Conservation (phyloP, 345 rosid species). For the thale cress (Arabidopsis thaliana) region DNA sequence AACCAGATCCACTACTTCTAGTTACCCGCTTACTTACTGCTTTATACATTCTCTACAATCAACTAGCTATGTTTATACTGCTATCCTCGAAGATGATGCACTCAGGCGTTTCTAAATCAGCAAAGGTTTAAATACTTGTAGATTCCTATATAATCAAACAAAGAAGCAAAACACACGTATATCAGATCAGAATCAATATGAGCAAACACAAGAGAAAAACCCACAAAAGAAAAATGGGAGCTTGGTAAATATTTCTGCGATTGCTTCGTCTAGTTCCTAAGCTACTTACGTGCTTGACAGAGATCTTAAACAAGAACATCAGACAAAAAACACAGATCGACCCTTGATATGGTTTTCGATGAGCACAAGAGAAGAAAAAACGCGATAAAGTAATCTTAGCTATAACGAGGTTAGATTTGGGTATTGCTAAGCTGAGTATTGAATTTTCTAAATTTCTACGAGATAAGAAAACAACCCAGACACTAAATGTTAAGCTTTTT, state of each 20-base stretch:
- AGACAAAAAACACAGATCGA: slow-evolving; percentile 16
- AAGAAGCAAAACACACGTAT: neutral
- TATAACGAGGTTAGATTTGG: slow-evolving; percentile 13
- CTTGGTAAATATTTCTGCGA: slow-evolving; percentile 1
- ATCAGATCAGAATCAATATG: slow-evolving; percentile 20
- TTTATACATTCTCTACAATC: slow-evolving; percentile 10
- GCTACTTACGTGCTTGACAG: neutral
- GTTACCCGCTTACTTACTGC: slow-evolving; percentile 25
- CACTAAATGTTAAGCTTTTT: neutral
- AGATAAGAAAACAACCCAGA: slow-evolving; percentile 5
- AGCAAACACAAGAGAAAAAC: slow-evolving; percentile 4
- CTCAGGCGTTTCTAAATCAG: neutral
- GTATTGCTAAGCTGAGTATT: slow-evolving; percentile 13
- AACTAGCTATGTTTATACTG: neutral
- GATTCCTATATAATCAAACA: slow-evolving; percentile 16
- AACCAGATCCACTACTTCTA: slow-evolving; percentile 31
- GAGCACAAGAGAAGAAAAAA: neutral
- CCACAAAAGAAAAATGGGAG: slow-evolving; percentile 24
- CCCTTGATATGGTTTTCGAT: slow-evolving; percentile 10
- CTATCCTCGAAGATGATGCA: neutral
- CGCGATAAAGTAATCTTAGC: slow-evolving; percentile 7
- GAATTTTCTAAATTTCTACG: slow-evolving; percentile 2
- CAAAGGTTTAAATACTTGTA: slow-evolving; percentile 1
- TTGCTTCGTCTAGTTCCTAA: slow-evolving; percentile 10
- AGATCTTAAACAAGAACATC: slow-evolving; percentile 20